These are phyloP conservation scores for Cadophora gregata DNA, from an alignment of 2,329 filamentous ascomycete genomes.

Conservation along the genomic window DNA sequence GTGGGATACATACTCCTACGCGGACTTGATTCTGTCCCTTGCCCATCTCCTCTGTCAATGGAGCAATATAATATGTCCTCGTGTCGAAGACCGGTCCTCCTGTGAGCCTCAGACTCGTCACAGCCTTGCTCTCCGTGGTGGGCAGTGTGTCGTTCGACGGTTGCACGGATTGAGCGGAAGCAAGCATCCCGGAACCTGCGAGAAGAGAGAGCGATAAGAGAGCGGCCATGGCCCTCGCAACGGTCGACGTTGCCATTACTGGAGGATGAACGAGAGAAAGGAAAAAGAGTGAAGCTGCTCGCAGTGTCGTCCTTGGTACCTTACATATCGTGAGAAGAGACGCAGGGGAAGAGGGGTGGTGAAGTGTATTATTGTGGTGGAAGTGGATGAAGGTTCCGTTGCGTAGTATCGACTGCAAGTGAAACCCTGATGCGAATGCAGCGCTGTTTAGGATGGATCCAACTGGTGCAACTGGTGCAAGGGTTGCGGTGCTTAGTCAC, in stretches of 20 bases:
- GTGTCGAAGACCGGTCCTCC: constrained; percentile 24
- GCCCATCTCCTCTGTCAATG: constrained; percentile 37
- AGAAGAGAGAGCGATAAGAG: constrained; percentile 32
- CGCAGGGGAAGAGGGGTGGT: neutral
- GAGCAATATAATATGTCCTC: constrained; percentile 37
- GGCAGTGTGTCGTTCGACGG: constrained; percentile 39
- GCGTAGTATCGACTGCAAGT: neutral
- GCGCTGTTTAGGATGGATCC: neutral
- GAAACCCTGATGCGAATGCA: neutral
- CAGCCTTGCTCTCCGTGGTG: constrained; percentile 26
- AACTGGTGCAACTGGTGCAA: too few species aligned
- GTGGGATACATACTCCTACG: constrained; percentile 33
- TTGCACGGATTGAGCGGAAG: constrained; percentile 35
- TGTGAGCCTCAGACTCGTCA: constrained; percentile 31
- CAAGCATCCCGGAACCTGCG: constrained; percentile 26
- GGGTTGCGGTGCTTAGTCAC: neutral
- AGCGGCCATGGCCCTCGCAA: constrained; percentile 35
- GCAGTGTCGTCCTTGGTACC: neutral
- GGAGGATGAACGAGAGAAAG: constrained; percentile 21
- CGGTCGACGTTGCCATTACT: constrained; percentile 41
- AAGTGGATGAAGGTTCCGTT: neutral
- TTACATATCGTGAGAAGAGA: constrained; percentile 5
- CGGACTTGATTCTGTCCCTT: constrained; percentile 29
- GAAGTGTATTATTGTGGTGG: neutral
- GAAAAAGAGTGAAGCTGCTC: neutral